Evolutionary conservation across 2,329 filamentous ascomycete species (phyloP).

Genomic region (Incumbomyces lentus): DNA sequence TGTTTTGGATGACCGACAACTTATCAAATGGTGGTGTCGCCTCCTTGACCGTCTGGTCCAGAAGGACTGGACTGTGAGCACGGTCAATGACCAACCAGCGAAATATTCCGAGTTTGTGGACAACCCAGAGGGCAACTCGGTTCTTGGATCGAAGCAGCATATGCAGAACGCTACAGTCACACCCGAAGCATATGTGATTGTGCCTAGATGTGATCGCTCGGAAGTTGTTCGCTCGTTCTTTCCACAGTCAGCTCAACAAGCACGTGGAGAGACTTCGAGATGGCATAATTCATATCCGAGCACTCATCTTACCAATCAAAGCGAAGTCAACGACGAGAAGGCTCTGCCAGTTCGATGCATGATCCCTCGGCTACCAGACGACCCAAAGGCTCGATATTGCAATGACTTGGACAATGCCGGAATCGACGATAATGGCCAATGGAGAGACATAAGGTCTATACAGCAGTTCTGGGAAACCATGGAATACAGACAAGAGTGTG

Average conservation of each 20-base stretch:
- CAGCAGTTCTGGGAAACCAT: constrained; percentile 99
- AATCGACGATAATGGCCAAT: constrained; percentile 52
- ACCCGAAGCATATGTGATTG: constrained; percentile 60
- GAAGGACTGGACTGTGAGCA: constrained; percentile 20
- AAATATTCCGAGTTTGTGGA: constrained; percentile 19
- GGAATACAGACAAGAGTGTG: constrained; percentile 92
- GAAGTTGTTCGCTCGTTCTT: constrained; percentile 66
- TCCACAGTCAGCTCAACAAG: constrained; percentile 42
- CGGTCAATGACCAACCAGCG: constrained; percentile 26
- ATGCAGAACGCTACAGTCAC: constrained; percentile 11
- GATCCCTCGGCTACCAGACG: constrained; percentile 85
- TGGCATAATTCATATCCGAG: constrained; percentile 59
- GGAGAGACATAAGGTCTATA: constrained; percentile 72
- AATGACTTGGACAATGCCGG: constrained; percentile 81
- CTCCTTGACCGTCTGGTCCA: constrained; percentile 67
- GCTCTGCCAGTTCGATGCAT: constrained; percentile 65
- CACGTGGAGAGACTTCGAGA: constrained; percentile 21
- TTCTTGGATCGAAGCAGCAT: neutral
- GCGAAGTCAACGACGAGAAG: constrained; percentile 35
- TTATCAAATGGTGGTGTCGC: constrained; percentile 94
- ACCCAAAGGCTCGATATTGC: constrained; percentile 84
- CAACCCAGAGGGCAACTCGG: neutral
- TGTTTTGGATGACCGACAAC: constrained; percentile 75
- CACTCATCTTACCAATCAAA: constrained; percentile 50
- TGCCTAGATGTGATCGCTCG: constrained; percentile 74